These are phyloP conservation scores for Forsythia suspensa DNA, from an alignment of 257 asterid species.

Conservation along the genomic window DNA sequence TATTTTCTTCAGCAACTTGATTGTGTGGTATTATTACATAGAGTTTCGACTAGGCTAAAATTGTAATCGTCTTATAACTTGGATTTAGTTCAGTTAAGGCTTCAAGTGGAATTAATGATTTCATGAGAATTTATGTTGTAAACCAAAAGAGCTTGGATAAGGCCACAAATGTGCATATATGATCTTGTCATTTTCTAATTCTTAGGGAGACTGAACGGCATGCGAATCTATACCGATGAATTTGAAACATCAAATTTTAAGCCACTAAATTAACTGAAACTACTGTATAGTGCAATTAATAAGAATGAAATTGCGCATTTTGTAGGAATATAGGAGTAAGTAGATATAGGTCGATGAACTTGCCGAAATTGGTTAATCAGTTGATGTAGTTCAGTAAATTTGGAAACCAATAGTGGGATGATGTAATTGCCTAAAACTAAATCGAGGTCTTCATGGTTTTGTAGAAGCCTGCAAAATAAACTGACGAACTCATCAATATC, in stretches of 20 bases:
- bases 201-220: too few species aligned
- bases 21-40: neutral
- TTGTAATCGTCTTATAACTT: neutral
- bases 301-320: too few species aligned
- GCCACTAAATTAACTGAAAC: too few species aligned
- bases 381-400: neutral
- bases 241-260: too few species aligned
- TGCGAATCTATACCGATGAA: too few species aligned
- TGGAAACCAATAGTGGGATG: neutral
- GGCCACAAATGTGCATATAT: neutral
- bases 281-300: too few species aligned
- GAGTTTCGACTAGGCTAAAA: neutral
- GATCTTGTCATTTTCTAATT: neutral
- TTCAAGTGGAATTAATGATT: too few species aligned
- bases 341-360: neutral
- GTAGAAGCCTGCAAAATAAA: neutral
- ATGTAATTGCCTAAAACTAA: neutral
- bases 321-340: too few species aligned
- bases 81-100: neutral
- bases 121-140: neutral
- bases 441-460: neutral
- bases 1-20: neutral
- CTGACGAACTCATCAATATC: too few species aligned
- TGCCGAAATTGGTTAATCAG: too few species aligned
- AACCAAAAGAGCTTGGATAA: too few species aligned